Base-by-base conservation (phyloP, 306 rosid genomes). In the Glycine latifolia region DNA sequence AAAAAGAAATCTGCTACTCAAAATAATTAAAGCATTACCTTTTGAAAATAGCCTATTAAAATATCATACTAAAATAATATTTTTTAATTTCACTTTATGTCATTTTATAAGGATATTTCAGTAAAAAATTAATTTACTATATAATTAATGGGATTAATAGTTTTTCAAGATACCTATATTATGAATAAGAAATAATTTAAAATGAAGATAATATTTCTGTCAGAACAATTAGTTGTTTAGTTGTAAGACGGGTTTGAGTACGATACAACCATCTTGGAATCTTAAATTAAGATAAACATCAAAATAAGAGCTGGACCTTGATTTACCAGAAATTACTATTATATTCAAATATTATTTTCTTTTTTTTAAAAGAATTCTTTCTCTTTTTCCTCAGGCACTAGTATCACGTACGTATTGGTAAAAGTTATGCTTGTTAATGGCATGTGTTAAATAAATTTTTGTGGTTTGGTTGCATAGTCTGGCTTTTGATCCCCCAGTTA, bases 221-320 rank as follows among this genome's bases (percentile, higher is more conserved):
- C 35, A 52, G 59, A 78, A 37, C 41, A 47, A 67, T 13, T 71
- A 12, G 75, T 60, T 84, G 79, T 77, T 66, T 77, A 76, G 73
- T 73, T 17, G 6, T 46, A 14, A 48, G 73, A 47, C 80, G 54
- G 39, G 58, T 33, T 81, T 58, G 66, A 69, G 69, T 71, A 80
- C 53, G n/a, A 33, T 82, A 58, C 75, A 58, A 17, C 78, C 69
- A 62, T 58, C 68, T 81, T 74, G 79, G 85, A 88, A 86, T 85
- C 88, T 82, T 78, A 31, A 63, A 62, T 20, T 59, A 20, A 68
- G 48, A 77, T 59, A 74, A 80, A 59, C 86, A 86, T 86, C 52
- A 83, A 86, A 85, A 72, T 71, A 83, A 54, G 78, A 73, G 87
- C 78, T 71, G 0, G 60, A 33, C 73, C 77, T 44, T 37, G 62